Evolutionary conservation across 2,329 filamentous ascomycete species (phyloP).

Genomic region (Pseudocercospora cruenta): DNA sequence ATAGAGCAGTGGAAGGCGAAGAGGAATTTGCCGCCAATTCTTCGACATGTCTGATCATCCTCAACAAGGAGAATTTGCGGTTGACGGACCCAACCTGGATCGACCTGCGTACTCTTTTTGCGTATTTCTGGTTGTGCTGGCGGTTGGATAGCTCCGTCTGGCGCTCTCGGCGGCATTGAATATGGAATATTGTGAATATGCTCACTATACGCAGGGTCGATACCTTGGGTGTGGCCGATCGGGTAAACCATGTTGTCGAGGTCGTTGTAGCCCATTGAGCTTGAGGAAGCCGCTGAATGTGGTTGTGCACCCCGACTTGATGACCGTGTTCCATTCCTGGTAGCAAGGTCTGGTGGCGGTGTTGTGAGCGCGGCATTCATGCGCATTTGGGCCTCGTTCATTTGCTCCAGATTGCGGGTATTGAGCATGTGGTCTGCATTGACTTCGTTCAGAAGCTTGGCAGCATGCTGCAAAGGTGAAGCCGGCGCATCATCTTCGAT

Average conservation of each 20-base stretch:
- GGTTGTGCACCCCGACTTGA: slow-evolving; percentile 47
- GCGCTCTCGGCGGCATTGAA: slow-evolving; percentile 68
- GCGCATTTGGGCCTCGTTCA: slow-evolving; percentile 62
- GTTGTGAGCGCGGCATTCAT: slow-evolving; percentile 60
- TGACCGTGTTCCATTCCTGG: slow-evolving; percentile 42
- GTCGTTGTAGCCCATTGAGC: slow-evolving; percentile 60
- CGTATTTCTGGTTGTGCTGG: slow-evolving; percentile 56
- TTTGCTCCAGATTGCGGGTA: slow-evolving; percentile 65
- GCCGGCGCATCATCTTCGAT: slow-evolving; percentile 65
- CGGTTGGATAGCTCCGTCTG: slow-evolving; percentile 45
- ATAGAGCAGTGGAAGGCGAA: slow-evolving; percentile 67
- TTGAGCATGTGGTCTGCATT: slow-evolving; percentile 68
- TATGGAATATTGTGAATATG: slow-evolving; percentile 96
- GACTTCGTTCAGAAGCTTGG: slow-evolving; percentile 67
- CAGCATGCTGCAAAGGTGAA: slow-evolving; percentile 69
- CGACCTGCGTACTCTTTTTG: slow-evolving; percentile 64
- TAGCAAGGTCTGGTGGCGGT: slow-evolving; percentile 56
- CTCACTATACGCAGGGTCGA: slow-evolving; percentile 91
- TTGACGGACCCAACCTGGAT: slow-evolving; percentile 66
- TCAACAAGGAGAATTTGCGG: slow-evolving; percentile 91
- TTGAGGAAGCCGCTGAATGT: slow-evolving; percentile 54
- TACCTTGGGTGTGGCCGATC: slow-evolving; percentile 85
- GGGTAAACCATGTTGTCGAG: slow-evolving; percentile 81
- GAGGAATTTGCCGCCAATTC: slow-evolving; percentile 69
- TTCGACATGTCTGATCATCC: slow-evolving; percentile 69